Base-by-base conservation (phyloP, 192 early-diverging fungal genomes). In the Coemansia interrupta region DNA sequence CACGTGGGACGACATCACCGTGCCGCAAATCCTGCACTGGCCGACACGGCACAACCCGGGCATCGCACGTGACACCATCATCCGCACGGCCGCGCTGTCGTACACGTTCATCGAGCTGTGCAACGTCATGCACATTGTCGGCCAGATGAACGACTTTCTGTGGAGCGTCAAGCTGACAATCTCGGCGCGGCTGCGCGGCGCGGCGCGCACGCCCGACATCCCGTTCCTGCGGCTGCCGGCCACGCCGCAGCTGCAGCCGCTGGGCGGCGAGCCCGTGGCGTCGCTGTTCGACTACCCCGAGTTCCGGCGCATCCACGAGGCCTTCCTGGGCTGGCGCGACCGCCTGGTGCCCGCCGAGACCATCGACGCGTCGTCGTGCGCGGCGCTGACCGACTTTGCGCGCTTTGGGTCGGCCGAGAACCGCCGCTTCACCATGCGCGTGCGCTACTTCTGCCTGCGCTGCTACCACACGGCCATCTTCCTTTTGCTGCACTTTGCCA, bases 1-100 rank as follows among this genome's bases (percentile, higher is more conserved):
- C 22, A 66, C 57, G 29, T 77, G 73, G 73, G 73, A 77, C 53
- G 73, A 77, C 57, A 49, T 70, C n/a, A 56, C 68, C 4, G 64
- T 70, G 50, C 64, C 73, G 13, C 73, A 66, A 26, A 66, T 77
- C 29, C 42, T 58, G 53, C 46, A 63, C 42, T 76, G 73, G 73
- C 68, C 68, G 2, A 66, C 68, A 12, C 68, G 60, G 20, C 73
- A 76, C 53, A 59, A 66, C 40, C 43, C 52, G 8, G 56, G 22
- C 26, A 55, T 67, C 18, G 47, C 44, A 26, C 48, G 45, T 4
- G 52, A 57, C 29, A 45, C 54, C 10, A 28, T 64, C 8, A 51
- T 66, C 39, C 42, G 63, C 28, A 72, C 56, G 12, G 73, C 59
- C 18, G 67, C 68, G 24, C 63, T 77, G 18, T 77, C 73, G 42